Percentiles rank a stretch among this genome's conserved stretches.
Conservation (phyloP, 306 rosid genomes). For the Gleditsia sinensis region DNA sequence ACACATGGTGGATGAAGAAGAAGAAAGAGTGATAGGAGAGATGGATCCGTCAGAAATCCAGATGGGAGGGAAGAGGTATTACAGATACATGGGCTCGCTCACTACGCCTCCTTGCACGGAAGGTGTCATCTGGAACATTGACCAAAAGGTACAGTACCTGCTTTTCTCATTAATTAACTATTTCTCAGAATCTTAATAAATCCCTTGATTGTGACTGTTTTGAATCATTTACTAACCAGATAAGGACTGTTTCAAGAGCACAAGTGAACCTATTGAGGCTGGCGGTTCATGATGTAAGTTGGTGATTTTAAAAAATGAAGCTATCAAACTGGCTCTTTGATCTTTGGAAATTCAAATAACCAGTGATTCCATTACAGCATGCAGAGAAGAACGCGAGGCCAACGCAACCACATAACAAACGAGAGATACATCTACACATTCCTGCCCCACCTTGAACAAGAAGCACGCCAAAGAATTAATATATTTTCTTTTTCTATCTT, state of each 20-base stretch:
- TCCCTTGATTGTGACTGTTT: neutral
- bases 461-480: neutral
- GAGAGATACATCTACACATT: neutral
- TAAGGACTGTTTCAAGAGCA: neutral
- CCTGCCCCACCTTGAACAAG: neutral
- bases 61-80: slow-evolving; percentile 33
- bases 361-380: too few species aligned
- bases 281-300: too few species aligned
- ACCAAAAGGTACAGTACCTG: slow-evolving; percentile 42
- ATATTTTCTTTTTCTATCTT: neutral
- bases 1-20: neutral
- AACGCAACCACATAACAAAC: neutral
- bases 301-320: neutral
- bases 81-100: slow-evolving; percentile 51
- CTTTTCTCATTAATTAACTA: too few species aligned
- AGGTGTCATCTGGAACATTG: slow-evolving; percentile 51
- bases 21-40: slow-evolving; percentile 32
- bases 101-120: slow-evolving; percentile 53
- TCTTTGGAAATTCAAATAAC: too few species aligned
- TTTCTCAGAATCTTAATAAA: too few species aligned
- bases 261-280: neutral
- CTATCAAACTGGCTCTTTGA: too few species aligned
- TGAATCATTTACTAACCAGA: too few species aligned
- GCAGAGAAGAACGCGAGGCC: neutral
- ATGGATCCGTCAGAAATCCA: slow-evolving; percentile 32